Evolutionary conservation across 1,284 basidiomycete genomes (phyloP), one percentile per base, ranked within the genome.

Genomic region (Ceratobasidium sp.): DNA sequence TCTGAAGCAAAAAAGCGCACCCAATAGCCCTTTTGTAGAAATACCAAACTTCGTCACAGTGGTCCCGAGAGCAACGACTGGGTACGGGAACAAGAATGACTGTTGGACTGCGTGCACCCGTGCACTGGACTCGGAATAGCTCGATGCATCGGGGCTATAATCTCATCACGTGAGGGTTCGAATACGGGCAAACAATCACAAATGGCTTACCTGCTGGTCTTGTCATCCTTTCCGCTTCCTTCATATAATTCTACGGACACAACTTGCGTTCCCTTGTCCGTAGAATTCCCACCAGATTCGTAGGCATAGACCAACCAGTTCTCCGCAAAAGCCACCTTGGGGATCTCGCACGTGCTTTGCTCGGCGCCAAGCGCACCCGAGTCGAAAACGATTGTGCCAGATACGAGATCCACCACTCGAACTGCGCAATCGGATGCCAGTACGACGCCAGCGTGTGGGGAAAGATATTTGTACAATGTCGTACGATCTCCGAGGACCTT

Each of bases 261-360:
- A 51, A 95, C 82, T 66, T 88, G 86, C 80, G 90, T 88, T 0
- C 92, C 90, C 79, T 91, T 92, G 2, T 87, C 84, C 78, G 86
- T 83, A 6, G 85, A 86, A 2, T 81, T 78, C n/a, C 84, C 85
- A 49, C 79, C 80, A 29, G 84, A 82, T 2, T 87, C 87, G 81
- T 92, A 97, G 68, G 91, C 86, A 82, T 95, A 95, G 22, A 96
- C 91, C 69, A 98, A 82, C 96, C 97, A 98, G 81, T 98, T 98
- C 83, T 98, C 96, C 19, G 89, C 87, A 76, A 97, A 84, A 7
- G 85, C 84, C 16, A 89, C 89, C 76, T 90, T 81, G 76, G 39
- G 79, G 75, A 3, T 80, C 80, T 19, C 85, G 79, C 29, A 76
- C 73, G 22, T 80, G 8, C 27, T 14, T 29, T 11, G 27, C 27